These are phyloP conservation scores for Gnaphalium uliginosum DNA, from an alignment of 129 eudicot species.

Conservation along the genomic window DNA sequence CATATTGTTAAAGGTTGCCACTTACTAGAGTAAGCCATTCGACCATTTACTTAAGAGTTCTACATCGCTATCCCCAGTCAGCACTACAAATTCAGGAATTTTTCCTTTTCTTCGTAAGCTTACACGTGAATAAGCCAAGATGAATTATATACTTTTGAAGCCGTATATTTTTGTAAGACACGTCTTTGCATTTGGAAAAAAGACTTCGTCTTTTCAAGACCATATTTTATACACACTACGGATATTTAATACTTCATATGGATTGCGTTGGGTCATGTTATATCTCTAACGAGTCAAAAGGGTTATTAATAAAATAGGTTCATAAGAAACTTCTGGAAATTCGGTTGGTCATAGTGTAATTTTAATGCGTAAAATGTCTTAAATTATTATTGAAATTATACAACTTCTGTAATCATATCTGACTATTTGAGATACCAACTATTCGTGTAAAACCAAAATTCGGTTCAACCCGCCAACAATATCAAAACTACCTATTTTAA, in stretches of 20 bases:
- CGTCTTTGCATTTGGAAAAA: too few relatives aligned
- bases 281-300: too few relatives aligned
- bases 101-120: not conserved
- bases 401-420: not conserved
- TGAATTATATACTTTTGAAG: not conserved
- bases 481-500: not conserved
- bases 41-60: not conserved
- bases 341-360: too few relatives aligned
- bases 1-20: not conserved
- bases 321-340: too few relatives aligned
- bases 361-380: not conserved
- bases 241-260: not conserved
- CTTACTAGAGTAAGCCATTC: not conserved
- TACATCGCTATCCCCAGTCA: not conserved
- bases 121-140: not conserved
- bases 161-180: not conserved
- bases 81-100: not conserved
- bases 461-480: not conserved
- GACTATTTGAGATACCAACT: not conserved
- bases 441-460: not conserved
- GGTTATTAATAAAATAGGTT: too few relatives aligned
- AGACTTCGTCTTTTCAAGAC: not conserved
- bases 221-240: not conserved
- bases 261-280: not conserved
- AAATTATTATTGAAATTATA: not conserved